phyloP scores from a whole-genome alignment of 352 stramenopile genomes.

The Globisporangium mamillatum region DNA sequence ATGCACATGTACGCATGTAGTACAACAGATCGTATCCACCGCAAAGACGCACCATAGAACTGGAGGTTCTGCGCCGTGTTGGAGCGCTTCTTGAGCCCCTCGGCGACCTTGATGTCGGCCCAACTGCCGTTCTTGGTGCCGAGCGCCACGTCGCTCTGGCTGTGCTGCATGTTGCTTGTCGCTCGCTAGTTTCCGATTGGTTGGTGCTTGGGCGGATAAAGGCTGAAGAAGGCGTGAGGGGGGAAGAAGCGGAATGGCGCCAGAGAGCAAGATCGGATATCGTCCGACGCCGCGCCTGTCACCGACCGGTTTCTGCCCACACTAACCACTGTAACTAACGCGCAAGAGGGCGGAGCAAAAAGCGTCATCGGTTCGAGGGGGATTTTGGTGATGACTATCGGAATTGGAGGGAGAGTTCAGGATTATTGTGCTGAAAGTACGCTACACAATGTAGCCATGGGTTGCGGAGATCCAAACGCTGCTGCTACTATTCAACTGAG shows the following conservation, averaged over 20 bases:
- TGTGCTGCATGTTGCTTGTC: constrained; percentile 52
- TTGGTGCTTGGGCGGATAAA: not conserved
- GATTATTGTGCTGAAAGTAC: not conserved
- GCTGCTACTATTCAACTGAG: not conserved
- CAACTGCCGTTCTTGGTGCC: constrained; percentile 57
- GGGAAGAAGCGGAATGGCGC: constrained; percentile 3
- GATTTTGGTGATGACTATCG: constrained; percentile 4
- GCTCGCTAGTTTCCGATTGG: not conserved
- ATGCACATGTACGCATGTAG: not conserved
- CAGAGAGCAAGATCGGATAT: constrained; percentile 2
- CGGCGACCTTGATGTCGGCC: constrained; percentile 63
- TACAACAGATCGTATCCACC: not conserved
- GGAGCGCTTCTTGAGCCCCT: constrained; percentile 73
- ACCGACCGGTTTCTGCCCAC: not conserved
- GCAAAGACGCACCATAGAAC: constrained; percentile 54
- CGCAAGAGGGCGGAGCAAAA: not conserved
- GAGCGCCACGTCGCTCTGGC: constrained; percentile 64
- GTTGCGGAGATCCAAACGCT: constrained; percentile 1
- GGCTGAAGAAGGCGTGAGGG: not conserved
- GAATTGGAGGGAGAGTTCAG: no score
- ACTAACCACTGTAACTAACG: constrained; percentile 1
- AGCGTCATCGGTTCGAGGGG: not conserved
- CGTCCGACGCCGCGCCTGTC: constrained; percentile 1
- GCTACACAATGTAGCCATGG: constrained; percentile 3
- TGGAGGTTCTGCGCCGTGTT: constrained; percentile 78